Percentiles rank a stretch among this genome's conserved stretches.
Evolutionary conservation across 176 grass and related monocot species (phyloP).

Genomic region (Oryza rufipogon): DNA sequence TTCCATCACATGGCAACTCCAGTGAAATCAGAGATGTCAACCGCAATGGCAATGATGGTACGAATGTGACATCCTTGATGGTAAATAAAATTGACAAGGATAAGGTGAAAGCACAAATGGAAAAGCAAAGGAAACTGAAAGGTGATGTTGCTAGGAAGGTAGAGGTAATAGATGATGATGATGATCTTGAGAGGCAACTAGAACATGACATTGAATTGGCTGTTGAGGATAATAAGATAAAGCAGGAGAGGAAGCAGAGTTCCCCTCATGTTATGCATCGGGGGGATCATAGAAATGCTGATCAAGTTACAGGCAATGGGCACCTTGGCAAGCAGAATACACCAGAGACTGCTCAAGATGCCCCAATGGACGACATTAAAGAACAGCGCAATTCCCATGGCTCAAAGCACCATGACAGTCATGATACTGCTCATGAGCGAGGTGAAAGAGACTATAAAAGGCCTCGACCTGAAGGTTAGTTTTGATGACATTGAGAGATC

Average conservation of each 20-base stretch:
- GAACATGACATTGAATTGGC: constrained; percentile 92
- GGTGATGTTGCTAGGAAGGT: constrained; percentile 59
- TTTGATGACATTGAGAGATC: not conserved
- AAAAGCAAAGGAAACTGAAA: constrained; percentile 78
- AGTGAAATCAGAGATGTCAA: constrained; percentile 43
- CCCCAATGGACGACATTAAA: constrained; percentile 41
- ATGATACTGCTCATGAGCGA: constrained; percentile 28
- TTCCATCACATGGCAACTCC: constrained; percentile 26
- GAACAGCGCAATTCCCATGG: constrained; percentile 13
- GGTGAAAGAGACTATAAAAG: constrained; percentile 39
- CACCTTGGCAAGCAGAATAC: constrained; percentile 38
- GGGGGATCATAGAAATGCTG: constrained; percentile 35
- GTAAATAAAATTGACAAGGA: constrained; percentile 85
- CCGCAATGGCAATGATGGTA: constrained; percentile 41
- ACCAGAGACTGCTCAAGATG: constrained; percentile 44
- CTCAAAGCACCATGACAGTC: constrained; percentile 5
- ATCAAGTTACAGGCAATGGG: constrained; percentile 50
- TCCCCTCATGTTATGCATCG: constrained; percentile 23
- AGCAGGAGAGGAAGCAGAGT: constrained; percentile 46
- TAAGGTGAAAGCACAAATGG: constrained; percentile 87
- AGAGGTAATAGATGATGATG: constrained; percentile 81
- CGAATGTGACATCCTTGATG: constrained; percentile 59
- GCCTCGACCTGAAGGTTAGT: constrained; percentile 7
- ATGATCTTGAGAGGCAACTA: constrained; percentile 86
- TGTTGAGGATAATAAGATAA: constrained; percentile 69